Percentiles rank a stretch among this genome's conserved stretches.
Conservation (phyloP, 257 asterid species). For the Plantago ovata region DNA sequence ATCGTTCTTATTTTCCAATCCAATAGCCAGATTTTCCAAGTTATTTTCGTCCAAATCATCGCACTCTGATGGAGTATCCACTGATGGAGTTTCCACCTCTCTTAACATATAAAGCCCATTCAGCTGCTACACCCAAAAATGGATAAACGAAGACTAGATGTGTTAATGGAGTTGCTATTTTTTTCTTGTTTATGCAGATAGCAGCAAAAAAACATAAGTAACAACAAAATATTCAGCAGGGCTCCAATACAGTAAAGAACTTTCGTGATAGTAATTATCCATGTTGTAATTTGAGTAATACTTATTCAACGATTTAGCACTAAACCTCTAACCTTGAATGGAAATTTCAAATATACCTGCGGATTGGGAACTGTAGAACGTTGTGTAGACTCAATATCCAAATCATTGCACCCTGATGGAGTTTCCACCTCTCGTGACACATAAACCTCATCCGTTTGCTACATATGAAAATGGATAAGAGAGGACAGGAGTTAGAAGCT, state of each 20-base stretch:
- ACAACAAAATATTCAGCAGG: too few relatives aligned
- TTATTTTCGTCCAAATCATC: slow-evolving; percentile 26
- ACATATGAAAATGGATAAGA: slow-evolving; percentile 10
- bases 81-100: slow-evolving; percentile 29
- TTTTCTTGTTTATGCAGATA: too few relatives aligned
- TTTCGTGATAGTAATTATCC: too few relatives aligned
- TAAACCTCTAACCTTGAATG: too few relatives aligned
- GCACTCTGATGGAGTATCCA: slow-evolving; percentile 30
- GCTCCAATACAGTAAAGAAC: too few relatives aligned
- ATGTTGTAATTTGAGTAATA: too few relatives aligned
- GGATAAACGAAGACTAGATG: not conserved
- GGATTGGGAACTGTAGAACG: too few relatives aligned
- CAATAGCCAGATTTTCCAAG: slow-evolving; percentile 27
- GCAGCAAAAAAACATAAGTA: too few relatives aligned
- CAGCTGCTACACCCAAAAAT: slow-evolving; percentile 30
- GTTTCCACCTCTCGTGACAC: slow-evolving; percentile 39
- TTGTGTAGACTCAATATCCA: slow-evolving; percentile 5
- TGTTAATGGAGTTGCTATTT: too few relatives aligned
- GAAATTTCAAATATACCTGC: too few relatives aligned
- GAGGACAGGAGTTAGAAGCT: not conserved
- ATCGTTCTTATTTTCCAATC: slow-evolving; percentile 26
- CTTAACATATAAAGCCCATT: slow-evolving; percentile 31
- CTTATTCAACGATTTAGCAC: too few relatives aligned
- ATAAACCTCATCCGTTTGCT: slow-evolving; percentile 33
- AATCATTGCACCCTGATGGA: slow-evolving; percentile 27